Base-by-base conservation (phyloP, 23 red algal genomes). In the Cyanidium caldarium region DNA sequence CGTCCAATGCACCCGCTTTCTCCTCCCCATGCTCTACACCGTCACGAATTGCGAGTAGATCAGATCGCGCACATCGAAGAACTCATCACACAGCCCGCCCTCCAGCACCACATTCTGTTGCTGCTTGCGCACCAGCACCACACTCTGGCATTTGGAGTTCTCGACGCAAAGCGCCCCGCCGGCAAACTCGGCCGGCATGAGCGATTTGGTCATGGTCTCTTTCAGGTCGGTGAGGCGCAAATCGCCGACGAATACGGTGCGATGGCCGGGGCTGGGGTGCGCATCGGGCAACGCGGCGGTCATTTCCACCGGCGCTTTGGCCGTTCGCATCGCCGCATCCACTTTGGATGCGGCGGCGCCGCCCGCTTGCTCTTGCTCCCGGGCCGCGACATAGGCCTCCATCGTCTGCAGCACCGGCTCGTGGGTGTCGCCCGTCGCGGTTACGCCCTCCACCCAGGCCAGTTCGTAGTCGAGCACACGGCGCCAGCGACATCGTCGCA, bases 171-270 rank as follows among this genome's bases (percentile, higher is more conserved):
- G 84, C 28, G 75, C 79, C 25, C 92, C 92, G 2, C 80, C 92
- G 17, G 82, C 79, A 77, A 88, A 85, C 41, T 83, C 78, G 0
- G 84, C 78, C 30, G 84, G 80, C 16, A 94, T 74, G 61, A 80
- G 78, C 21, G 58, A 80, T 38, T 82, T 77, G 44, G 33, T 77
- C 70, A 98, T 46, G 39, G 57, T 86, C 26, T 85, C 72, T 66
- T 82, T 72, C 61, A 98, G 76, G 34, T 77, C 72, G 29, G 79
- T 76, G 43, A 98, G 65, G 67, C 80, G 83, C 37, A 86, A 57
- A 37, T 84, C 86, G n/a, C 92, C 92, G 39, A 98, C 56, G 36
- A 88, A 88, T 3, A 88, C 69, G n/a, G 73, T 98, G 0, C 58
- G 65, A 39, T 85, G 81, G 1, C 65, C 80, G 65, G 21, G 3